Evolutionary conservation across 1,284 basidiomycete genomes (phyloP).

Genomic region (Cutaneotrichosporon mucoides): DNA sequence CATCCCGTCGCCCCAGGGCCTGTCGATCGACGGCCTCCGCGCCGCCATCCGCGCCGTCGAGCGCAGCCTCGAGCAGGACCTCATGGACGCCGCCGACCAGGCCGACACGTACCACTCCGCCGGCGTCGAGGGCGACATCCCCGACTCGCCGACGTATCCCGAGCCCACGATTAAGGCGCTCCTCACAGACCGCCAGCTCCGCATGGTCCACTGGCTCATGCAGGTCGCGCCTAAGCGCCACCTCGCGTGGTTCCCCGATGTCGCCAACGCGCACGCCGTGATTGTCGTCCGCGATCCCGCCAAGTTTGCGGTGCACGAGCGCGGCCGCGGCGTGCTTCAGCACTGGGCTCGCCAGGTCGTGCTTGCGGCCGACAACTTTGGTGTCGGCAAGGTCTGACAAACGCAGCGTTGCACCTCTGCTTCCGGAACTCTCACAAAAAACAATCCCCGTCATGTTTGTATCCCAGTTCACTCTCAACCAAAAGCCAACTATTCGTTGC

Average conservation of each 20-base stretch:
- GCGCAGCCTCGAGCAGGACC: constrained; percentile 32
- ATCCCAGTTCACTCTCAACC: no score
- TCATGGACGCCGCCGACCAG: constrained; percentile 27
- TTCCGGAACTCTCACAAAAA: not conserved
- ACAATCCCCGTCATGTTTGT: no score
- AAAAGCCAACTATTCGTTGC: no score
- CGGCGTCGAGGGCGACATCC: constrained; percentile 1
- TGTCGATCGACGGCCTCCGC: constrained; percentile 32
- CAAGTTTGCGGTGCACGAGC: constrained; percentile 35
- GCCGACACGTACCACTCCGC: constrained; percentile 1
- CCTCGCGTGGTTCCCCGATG: constrained; percentile 42
- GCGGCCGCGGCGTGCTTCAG: constrained; percentile 37
- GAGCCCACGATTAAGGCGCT: constrained; percentile 18
- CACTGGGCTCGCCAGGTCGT: constrained; percentile 32
- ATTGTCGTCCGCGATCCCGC: constrained; percentile 39
- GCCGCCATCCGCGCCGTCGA: constrained; percentile 35
- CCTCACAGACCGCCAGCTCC: constrained; percentile 32
- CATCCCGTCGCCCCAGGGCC: constrained; percentile 4
- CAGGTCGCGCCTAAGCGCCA: constrained; percentile 31
- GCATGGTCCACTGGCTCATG: constrained; percentile 41
- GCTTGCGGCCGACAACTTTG: not conserved
- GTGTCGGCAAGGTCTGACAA: not conserved
- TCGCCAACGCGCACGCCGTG: constrained; percentile 41
- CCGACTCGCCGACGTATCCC: not conserved
- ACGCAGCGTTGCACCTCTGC: not conserved